phyloP scores from a whole-genome alignment of 2,329 filamentous ascomycete genomes.

The Penicillium sp. region DNA sequence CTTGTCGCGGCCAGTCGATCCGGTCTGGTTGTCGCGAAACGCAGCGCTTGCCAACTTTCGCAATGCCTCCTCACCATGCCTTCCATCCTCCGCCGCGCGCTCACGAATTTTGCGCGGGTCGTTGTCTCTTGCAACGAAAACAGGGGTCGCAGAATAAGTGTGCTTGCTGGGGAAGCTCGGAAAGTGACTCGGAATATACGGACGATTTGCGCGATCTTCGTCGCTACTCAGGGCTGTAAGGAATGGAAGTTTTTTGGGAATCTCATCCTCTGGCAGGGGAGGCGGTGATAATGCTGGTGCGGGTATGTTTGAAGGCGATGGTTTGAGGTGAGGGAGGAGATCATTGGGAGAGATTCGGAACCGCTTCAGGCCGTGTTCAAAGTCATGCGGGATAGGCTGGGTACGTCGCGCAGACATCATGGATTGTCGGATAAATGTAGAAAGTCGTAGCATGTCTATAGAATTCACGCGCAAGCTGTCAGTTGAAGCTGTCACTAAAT shows the following conservation, averaged over 20 bases:
- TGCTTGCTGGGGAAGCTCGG: slow-evolving; percentile 61
- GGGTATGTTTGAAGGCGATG: slow-evolving; percentile 20
- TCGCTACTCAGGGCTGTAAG: slow-evolving; percentile 52
- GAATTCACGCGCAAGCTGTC: slow-evolving; percentile 21
- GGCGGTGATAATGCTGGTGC: slow-evolving; percentile 36
- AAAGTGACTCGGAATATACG: slow-evolving; percentile 59
- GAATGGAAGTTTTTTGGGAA: slow-evolving; percentile 40
- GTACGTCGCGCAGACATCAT: slow-evolving; percentile 57
- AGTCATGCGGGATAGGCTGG: slow-evolving; percentile 57
- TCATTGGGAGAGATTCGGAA: slow-evolving; percentile 31
- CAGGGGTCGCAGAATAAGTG: slow-evolving; percentile 59
- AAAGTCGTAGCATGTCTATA: slow-evolving; percentile 54
- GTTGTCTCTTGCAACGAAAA: slow-evolving; percentile 56
- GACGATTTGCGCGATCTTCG: slow-evolving; percentile 45
- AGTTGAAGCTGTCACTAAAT: slow-evolving; percentile 14
- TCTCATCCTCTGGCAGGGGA: slow-evolving; percentile 41
- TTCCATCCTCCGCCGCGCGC: slow-evolving; percentile 61
- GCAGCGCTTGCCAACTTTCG: slow-evolving; percentile 56
- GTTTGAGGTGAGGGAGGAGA: slow-evolving; percentile 35
- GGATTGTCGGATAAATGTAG: slow-evolving; percentile 52
- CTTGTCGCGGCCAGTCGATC: slow-evolving; percentile 42
- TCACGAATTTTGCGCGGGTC: slow-evolving; percentile 60
- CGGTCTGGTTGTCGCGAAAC: slow-evolving; percentile 41
- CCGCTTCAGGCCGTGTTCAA: slow-evolving; percentile 46
- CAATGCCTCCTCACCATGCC: slow-evolving; percentile 62